These are phyloP conservation scores for Coemansia javaensis DNA, from an alignment of 192 early-diverging fungal genomes.

Conservation along the genomic window DNA sequence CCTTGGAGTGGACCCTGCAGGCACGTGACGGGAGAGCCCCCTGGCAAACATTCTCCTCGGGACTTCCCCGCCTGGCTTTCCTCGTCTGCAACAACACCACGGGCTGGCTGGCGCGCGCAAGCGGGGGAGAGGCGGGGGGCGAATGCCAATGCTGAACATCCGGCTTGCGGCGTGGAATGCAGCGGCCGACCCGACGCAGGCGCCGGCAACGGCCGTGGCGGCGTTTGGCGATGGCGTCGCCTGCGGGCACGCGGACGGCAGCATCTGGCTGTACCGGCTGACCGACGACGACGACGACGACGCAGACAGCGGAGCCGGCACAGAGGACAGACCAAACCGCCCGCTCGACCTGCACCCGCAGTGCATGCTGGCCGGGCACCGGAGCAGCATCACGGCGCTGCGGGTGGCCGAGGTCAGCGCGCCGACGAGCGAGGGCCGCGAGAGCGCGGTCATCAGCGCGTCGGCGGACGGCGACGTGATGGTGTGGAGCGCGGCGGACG, in stretches of 20 bases:
- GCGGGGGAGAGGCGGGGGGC: no score
- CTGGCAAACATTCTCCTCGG: no score
- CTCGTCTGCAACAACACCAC: no score
- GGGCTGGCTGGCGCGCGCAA: no score
- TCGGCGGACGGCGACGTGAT: conserved; percentile 35
- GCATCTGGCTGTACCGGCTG: conserved; percentile 38
- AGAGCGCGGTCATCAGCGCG: conserved; percentile 34
- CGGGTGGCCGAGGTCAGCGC: conserved; percentile 27
- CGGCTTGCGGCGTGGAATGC: conserved; percentile 41
- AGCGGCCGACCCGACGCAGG: conserved; percentile 27
- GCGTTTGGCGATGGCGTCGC: conserved; percentile 28
- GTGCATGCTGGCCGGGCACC: conserved; percentile 28
- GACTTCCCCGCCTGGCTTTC: no score
- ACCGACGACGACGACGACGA: neutral
- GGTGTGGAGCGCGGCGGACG: conserved; percentile 38
- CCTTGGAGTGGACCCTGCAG: no score
- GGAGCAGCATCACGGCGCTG: conserved; percentile 19
- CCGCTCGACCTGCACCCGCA: conserved; percentile 21
- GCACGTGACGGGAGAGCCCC: no score
- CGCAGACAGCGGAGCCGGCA: neutral
- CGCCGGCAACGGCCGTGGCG: conserved; percentile 23
- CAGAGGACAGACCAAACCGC: no score
- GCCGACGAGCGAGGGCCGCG: conserved; percentile 22
- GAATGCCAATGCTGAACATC: conserved; percentile 26
- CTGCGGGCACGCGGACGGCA: conserved; percentile 39